These are phyloP conservation scores for Rhodosporidiobolus odoratus DNA, from an alignment of 768 basidiomycete species.

Conservation along the genomic window DNA sequence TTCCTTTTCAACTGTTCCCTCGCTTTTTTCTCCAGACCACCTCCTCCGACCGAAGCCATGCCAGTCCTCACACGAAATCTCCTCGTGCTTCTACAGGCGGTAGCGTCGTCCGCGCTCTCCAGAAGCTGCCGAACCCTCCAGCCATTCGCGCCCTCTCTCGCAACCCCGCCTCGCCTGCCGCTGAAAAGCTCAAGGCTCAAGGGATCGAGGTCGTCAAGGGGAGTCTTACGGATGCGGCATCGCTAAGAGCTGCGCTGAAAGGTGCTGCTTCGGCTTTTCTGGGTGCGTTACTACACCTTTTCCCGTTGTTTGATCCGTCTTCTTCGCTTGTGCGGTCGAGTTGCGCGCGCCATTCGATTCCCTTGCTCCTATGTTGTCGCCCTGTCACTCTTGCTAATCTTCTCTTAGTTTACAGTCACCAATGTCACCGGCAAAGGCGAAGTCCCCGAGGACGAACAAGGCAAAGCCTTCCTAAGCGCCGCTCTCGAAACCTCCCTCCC, in stretches of 20 bases:
- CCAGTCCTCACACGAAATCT: not conserved
- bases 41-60: conserved; percentile 10
- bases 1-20: conserved; percentile 10
- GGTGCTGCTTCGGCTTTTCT: conserved; percentile 42
- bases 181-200: conserved; percentile 31
- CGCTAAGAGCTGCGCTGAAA: conserved; percentile 32
- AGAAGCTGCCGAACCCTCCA: not conserved
- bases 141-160: conserved; percentile 37
- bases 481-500: conserved; percentile 38
- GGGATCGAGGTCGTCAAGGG: conserved; percentile 41
- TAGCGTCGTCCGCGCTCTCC: not conserved
- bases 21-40: conserved; percentile 2
- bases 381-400: not conserved
- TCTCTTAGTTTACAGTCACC: not conserved
- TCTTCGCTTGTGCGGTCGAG: not conserved
- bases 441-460: conserved; percentile 39
- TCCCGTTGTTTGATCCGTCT: not conserved
- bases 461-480: conserved; percentile 40
- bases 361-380: not conserved
- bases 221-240: conserved; percentile 20
- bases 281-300: conserved; percentile 18
- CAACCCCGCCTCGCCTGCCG: conserved; percentile 32
- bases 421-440: conserved; percentile 7
- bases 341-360: not conserved
- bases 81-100: not conserved